A percentile compares a stretch with the other conserved stretches of the same genome.
Evolutionary conservation across 2,329 filamentous ascomycete genomes (phyloP).

Genomic region (Dendrostoma leiphaemia): DNA sequence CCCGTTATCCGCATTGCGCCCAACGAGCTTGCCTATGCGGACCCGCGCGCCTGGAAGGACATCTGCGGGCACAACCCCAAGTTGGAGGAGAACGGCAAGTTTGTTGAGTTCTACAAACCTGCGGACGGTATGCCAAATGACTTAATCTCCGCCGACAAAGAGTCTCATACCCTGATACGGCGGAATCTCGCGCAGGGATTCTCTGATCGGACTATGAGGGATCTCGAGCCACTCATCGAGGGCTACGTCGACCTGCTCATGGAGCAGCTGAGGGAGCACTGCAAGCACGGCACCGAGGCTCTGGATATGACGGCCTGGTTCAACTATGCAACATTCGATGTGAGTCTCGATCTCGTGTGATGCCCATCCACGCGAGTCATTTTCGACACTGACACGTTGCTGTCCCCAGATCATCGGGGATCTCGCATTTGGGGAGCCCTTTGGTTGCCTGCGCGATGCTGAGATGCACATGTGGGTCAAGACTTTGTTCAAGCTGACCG

Average conservation of each 20-base stretch:
- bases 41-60: constrained; percentile 32
- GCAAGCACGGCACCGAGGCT: constrained; percentile 5
- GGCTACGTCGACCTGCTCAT: constrained; percentile 20
- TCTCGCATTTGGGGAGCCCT: constrained; percentile 6
- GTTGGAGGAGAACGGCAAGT: constrained; percentile 20
- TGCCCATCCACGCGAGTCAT: not conserved
- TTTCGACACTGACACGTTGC: not conserved
- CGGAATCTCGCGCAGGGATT: constrained; percentile 22
- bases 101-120: constrained; percentile 8
- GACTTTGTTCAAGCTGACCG: constrained; percentile 19
- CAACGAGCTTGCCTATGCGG: constrained; percentile 38
- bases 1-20: constrained; percentile 40
- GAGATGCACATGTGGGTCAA: constrained; percentile 8
- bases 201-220: constrained; percentile 18
- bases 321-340: constrained; percentile 29
- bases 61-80: constrained; percentile 26
- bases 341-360: not conserved
- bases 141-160: constrained; percentile 11
- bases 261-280: constrained; percentile 9
- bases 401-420: constrained; percentile 1
- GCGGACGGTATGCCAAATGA: constrained; percentile 17
- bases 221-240: constrained; percentile 19
- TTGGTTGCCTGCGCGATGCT: not conserved
- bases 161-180: constrained; percentile 18
- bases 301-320: constrained; percentile 24